phyloP scores from a whole-genome alignment of 805 yeast genomes.

The Candida xiaguanensis region DNA sequence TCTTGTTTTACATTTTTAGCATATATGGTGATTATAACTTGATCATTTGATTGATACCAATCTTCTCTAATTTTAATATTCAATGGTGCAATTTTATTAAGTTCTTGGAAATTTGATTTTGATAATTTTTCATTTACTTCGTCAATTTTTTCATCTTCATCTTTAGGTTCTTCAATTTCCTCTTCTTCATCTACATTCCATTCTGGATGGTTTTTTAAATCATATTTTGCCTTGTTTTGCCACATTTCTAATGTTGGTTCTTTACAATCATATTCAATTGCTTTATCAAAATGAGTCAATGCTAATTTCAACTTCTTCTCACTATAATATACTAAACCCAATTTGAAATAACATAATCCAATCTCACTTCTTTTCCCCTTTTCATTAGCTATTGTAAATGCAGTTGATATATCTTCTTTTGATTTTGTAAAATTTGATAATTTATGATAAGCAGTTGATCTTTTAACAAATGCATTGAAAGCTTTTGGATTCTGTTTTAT shows the following conservation, averaged over 20 bases:
- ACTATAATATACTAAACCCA: slow-evolving; percentile 44
- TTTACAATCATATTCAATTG: slow-evolving; percentile 38
- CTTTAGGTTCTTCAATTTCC: neutral
- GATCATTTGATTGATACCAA: slow-evolving; percentile 59
- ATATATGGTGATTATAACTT: slow-evolving; percentile 66
- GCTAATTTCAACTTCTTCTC: slow-evolving; percentile 42
- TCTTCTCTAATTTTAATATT: slow-evolving; percentile 35
- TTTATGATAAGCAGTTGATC: slow-evolving; percentile 49
- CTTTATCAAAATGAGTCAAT: slow-evolving; percentile 35
- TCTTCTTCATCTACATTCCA: slow-evolving; percentile 11
- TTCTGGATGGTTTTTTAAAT: slow-evolving; percentile 22
- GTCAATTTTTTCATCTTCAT: neutral
- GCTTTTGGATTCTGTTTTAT: slow-evolving; percentile 43
- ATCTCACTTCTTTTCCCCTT: slow-evolving; percentile 46
- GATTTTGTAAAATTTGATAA: slow-evolving; percentile 47
- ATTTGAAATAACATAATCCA: slow-evolving; percentile 46
- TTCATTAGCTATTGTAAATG: slow-evolving; percentile 42
- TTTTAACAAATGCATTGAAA: slow-evolving; percentile 43
- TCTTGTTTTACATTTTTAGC: slow-evolving; percentile 61
- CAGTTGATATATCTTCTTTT: slow-evolving; percentile 41
- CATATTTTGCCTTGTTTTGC: slow-evolving; percentile 35
- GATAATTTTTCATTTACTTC: neutral
- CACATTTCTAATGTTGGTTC: slow-evolving; percentile 50
- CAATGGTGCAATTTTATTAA: slow-evolving; percentile 39
- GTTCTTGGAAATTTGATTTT: slow-evolving; percentile 24